Conservation (phyloP, 495 filamentous ascomycete species). For the Pyrenopolyporus hunteri region DNA sequence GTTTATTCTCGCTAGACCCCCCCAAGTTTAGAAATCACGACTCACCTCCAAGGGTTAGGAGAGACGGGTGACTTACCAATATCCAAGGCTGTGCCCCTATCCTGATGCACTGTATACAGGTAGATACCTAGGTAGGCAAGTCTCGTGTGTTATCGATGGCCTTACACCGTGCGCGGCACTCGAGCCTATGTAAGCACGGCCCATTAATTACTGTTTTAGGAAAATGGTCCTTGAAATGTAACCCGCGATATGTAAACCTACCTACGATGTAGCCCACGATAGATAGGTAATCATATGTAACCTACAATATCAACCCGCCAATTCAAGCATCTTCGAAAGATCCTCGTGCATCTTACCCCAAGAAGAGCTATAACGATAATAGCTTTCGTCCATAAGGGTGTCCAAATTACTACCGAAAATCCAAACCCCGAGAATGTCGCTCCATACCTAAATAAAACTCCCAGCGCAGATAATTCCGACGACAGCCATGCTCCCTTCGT, state of each 20-base stretch:
- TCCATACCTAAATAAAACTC: conserved; percentile 2
- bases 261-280: too few relatives aligned
- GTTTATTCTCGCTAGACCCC: too few relatives aligned
- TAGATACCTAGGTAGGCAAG: too few relatives aligned
- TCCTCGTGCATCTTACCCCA: conserved; percentile 7
- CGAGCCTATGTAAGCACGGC: background rate
- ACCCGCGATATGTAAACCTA: background rate
- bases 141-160: background rate
- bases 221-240: conserved; percentile 22
- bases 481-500: background rate
- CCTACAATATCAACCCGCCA: too few relatives aligned
- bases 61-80: background rate
- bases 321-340: conserved; percentile 2
- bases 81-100: too few relatives aligned
- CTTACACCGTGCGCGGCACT: background rate
- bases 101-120: too few relatives aligned
- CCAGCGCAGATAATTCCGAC: background rate
- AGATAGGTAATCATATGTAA: too few relatives aligned
- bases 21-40: conserved; percentile 16
- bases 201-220: conserved; percentile 4
- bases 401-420: background rate
- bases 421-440: conserved; percentile 6
- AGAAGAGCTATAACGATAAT: conserved; percentile 3
- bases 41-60: too few relatives aligned
- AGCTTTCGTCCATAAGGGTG: conserved; percentile 12